Base-by-base conservation (phyloP, 2,329 filamentous ascomycete genomes). In the Fusarium sp. region DNA sequence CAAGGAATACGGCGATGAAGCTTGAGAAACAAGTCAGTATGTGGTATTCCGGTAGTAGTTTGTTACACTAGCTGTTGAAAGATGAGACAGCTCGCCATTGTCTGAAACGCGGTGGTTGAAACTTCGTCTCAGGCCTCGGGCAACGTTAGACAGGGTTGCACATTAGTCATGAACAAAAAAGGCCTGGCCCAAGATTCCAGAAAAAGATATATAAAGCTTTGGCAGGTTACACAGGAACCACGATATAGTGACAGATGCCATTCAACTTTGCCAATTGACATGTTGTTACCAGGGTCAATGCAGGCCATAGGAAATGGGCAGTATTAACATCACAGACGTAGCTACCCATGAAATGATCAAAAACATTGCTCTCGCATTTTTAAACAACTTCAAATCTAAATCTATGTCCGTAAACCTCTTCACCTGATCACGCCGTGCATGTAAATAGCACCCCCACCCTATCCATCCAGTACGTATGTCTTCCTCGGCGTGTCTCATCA, bases 71-170 rank as follows among this genome's bases (percentile, higher is more conserved):
- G 40, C 31, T 42, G 60, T 54, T 53, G 28, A 39, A 49, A 65
- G 67, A 55, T 74, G 72, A 74, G 68, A 74, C 72, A 43, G 44
- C 58, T 57, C 55, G 63, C 64, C 58, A 48, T 31, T 18, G 24
- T 51, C 62, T 76, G 73, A 76, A 76, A 76, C 74, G 72, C 58
- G 48, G 39, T 64, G 49, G 40, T 57, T 57, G 62, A 55, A 58
- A 53, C 42, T 17, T 64, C 63, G 58, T 69, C 59, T 68, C 53
- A 63, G 66, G 56, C 39, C 11, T 49, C 58, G 33, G 42, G 33
- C 24, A 51, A 31, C 28, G 10, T 13, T 31, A 55, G 50, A 10
- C 18, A n/a, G 39, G 34, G 33, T 48, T 26, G 20, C 26, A 26
- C 38, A 52, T 58, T 20, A 40, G 52, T 52, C 45, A 63, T 38